Percentiles rank a stretch among this genome's conserved stretches.
Evolutionary conservation across 2,329 filamentous ascomycete genomes (phyloP).

Genomic region (Cercospora sp.): DNA sequence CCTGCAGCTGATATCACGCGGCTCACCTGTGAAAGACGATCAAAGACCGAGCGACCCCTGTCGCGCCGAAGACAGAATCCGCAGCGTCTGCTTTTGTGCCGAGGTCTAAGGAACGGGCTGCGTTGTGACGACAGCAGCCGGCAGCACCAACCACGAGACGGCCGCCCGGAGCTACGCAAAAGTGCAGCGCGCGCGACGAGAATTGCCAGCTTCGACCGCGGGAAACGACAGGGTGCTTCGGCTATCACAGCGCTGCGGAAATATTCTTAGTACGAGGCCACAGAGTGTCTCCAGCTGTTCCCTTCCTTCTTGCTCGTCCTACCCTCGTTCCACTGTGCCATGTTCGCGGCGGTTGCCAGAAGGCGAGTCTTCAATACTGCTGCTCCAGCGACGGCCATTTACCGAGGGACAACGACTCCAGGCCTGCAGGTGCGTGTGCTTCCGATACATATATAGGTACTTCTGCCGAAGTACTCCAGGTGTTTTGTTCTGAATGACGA

Average conservation of each 20-base stretch:
- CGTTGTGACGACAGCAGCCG: slow-evolving; percentile 1
- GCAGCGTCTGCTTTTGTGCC: not conserved
- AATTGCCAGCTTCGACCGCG: slow-evolving; percentile 17
- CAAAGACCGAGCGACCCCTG: not conserved
- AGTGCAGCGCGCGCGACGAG: slow-evolving; percentile 2
- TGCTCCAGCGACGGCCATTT: slow-evolving; percentile 22
- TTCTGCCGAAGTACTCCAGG: not conserved
- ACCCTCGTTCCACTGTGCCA: slow-evolving; percentile 15
- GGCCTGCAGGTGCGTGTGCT: slow-evolving; percentile 15
- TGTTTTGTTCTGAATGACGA: not conserved
- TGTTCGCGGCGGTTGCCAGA: slow-evolving; percentile 34
- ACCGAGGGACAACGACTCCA: slow-evolving; percentile 30
- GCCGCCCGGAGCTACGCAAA: slow-evolving; percentile 2
- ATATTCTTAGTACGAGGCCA: slow-evolving; percentile 9
- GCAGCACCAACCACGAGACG: not conserved
- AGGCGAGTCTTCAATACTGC: slow-evolving; percentile 28
- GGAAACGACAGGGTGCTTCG: slow-evolving; percentile 15
- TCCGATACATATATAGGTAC: slow-evolving; percentile 1
- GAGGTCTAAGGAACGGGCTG: not conserved
- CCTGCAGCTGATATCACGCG: not conserved
- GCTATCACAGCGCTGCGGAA: slow-evolving; percentile 8
- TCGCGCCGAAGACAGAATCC: slow-evolving; percentile 7
- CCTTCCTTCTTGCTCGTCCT: slow-evolving; percentile 8
- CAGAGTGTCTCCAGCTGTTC: slow-evolving; percentile 3
- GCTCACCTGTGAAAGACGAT: not conserved